Evolutionary conservation across 73 alveolate genomes (phyloP), one percentile per base, ranked within the genome.

Genomic region (Halteria grandinella): DNA sequence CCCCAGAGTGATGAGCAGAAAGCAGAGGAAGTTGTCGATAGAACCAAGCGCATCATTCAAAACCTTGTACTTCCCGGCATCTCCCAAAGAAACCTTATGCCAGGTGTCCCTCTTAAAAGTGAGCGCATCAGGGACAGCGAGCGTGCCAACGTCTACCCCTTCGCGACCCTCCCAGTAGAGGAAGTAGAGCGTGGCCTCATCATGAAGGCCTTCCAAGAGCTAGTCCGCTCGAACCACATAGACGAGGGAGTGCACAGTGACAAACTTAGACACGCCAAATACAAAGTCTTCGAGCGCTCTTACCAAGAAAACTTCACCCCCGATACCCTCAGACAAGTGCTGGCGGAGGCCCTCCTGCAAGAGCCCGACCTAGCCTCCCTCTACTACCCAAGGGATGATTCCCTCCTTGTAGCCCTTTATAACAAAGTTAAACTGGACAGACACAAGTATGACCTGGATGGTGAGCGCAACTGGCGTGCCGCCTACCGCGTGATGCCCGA

Each of bases 401-500:
- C 90, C 50, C 86, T 93, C 10, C 69, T 90, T 45, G 75, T 93
- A 6, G 85, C 87, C 10, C 43, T 89, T 51, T 87, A 82, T 50
- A 76, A 76, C 50, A 90, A 89, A 60, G 54, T 72, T 18, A 17
- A 48, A 27, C 29, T 23, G 21, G 5, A 5, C 47, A 36, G 11
- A 11, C 5, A 11, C n/a, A 7, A 5, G 5, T 36, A 5, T 5
- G 47, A 36, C 11, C 5, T 7, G n/a, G 52, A 40, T 0, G 83
- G 49, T 49, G 57, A 79, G 51, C 79, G 75, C 55, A 69, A 73
- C 20, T 93, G 98, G 97, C 76, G 75, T 10, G 94, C 97, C 11
- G 89, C 90, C 10, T 93, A 95, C 92, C 75, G 88, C 52, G 95
- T 89, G 18, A 48, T 93, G 85, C 98, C 98, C 15, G 91, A 88